phyloP scores from a whole-genome alignment of 441 rosid species.

The Sinapis alba region DNA sequence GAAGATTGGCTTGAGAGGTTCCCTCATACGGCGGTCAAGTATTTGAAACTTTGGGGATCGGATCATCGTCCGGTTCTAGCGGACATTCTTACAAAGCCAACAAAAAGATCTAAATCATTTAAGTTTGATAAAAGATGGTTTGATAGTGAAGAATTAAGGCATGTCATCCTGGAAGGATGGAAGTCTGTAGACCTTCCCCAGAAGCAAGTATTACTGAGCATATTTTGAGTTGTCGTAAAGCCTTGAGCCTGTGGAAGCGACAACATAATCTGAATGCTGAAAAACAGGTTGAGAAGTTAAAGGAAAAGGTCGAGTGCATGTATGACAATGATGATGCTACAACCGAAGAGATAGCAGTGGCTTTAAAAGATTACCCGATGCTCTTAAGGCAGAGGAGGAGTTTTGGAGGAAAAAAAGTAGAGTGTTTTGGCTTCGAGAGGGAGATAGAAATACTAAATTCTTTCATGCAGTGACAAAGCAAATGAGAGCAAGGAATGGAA shows the following conservation, averaged over 20 bases:
- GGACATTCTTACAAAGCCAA: neutral
- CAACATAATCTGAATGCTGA: neutral
- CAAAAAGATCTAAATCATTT: neutral
- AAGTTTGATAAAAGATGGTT: neutral
- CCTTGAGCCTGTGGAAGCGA: neutral
- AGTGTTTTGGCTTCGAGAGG: neutral
- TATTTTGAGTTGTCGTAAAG: neutral
- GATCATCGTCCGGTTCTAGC: neutral
- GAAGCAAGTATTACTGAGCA: neutral
- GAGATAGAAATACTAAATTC: neutral
- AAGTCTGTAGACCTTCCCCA: neutral
- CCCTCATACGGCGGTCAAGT: neutral
- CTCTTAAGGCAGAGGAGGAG: too few relatives aligned
- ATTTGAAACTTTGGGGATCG: neutral
- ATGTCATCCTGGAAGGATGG: neutral
- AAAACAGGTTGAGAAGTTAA: too few relatives aligned
- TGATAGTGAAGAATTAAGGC: neutral
- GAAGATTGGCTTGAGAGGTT: neutral
- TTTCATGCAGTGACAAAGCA: too few relatives aligned
- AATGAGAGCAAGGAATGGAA: too few relatives aligned
- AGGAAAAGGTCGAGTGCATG: too few relatives aligned
- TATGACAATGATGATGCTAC: too few relatives aligned
- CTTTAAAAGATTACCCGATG: too few relatives aligned
- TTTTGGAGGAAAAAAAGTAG: neutral
- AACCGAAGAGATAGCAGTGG: too few relatives aligned